Base-by-base conservation (phyloP, 331 rosid species). In the Rosa hybrid region DNA sequence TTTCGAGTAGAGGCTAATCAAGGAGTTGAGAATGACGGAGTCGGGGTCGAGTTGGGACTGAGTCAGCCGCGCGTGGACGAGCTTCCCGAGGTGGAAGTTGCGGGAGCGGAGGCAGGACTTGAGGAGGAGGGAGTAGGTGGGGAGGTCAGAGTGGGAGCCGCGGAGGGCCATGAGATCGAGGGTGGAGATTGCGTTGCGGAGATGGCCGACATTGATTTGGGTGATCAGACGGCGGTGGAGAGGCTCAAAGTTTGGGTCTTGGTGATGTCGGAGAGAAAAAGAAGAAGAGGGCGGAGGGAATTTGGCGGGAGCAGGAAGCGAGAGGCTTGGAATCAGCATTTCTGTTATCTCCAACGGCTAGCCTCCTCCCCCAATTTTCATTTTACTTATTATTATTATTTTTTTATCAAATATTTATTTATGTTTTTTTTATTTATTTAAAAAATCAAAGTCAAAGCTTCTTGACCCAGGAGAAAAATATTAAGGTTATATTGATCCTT, bases 51-150 rank as follows among this genome's bases (percentile, higher is more conserved):
- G 84, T 8, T 56, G 7, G 7, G 77, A 81, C 0, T 5, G 10
- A 14, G 39, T 10, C 30, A 81, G 6, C 4, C 42, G 76, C 16
- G 50, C 71, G 68, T 81, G 84, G 68, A 75, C 72, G 34, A 68
- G 71, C 14, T 57, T 76, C 4, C 72, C 77, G 30, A 81, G 84
- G 11, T 57, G 64, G 77, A 75, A 81, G 30, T 45, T 76, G 6
- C 72, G 81, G 67, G 84, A 81, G 63, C 84, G 41, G 75, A 81
- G 60, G 64, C 84, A 75, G 65, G 84, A 67, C 23, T 68, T 75
- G 84, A 81, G 80, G 72, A 81, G 80, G 77, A 68, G 80, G 44
- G 84, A 81, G 76, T 42, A 68, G 77, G 80, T 56, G 72, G 77
- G 46, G 68, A 75, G 76, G 50, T 68, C 84, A 0, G 77, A 72